These are phyloP conservation scores for Venturia effusa DNA, from an alignment of 2,329 filamentous ascomycete species.

Conservation along the genomic window DNA sequence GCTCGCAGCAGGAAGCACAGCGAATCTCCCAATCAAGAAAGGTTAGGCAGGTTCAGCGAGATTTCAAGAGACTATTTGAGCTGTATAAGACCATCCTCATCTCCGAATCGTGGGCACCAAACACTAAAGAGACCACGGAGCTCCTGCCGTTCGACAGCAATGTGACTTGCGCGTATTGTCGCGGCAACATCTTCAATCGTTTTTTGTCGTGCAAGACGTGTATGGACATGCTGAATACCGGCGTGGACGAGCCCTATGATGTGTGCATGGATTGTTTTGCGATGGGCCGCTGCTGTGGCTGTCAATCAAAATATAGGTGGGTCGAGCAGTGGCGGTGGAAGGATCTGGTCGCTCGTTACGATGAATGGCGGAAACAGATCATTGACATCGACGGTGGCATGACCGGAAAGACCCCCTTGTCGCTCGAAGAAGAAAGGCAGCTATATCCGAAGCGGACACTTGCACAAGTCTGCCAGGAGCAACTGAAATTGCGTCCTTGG, in stretches of 20 bases:
- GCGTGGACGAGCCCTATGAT: conserved; percentile 80
- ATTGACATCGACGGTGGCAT: conserved; percentile 60
- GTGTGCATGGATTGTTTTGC: conserved; percentile 97
- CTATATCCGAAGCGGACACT: conserved; percentile 64
- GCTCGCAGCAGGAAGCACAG: conserved; percentile 25
- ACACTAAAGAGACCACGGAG: conserved; percentile 59
- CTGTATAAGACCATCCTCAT: conserved; percentile 71
- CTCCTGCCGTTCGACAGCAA: conserved; percentile 76
- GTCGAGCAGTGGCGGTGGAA: conserved; percentile 88
- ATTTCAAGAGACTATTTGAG: conserved; percentile 71
- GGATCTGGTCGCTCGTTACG: conserved; percentile 65
- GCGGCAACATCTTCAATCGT: conserved; percentile 93
- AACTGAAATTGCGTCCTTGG: conserved; percentile 69
- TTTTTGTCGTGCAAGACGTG: conserved; percentile 90
- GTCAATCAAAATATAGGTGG: conserved; percentile 77
- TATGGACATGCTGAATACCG: conserved; percentile 53
- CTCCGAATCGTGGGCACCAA: conserved; percentile 72
- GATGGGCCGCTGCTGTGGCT: conserved; percentile 91
- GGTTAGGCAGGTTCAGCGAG: conserved; percentile 61
- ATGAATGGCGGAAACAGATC: conserved; percentile 70
- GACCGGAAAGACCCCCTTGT: conserved; percentile 54
- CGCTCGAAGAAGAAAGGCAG: conserved; percentile 59
- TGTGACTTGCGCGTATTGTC: conserved; percentile 90
- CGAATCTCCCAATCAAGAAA: conserved; percentile 33
- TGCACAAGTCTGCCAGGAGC: conserved; percentile 89